A percentile compares a stretch with the other conserved stretches of the same genome.
phyloP scores from a whole-genome alignment of 192 early-diverging fungal genomes.

The Mortierella antarctica region DNA sequence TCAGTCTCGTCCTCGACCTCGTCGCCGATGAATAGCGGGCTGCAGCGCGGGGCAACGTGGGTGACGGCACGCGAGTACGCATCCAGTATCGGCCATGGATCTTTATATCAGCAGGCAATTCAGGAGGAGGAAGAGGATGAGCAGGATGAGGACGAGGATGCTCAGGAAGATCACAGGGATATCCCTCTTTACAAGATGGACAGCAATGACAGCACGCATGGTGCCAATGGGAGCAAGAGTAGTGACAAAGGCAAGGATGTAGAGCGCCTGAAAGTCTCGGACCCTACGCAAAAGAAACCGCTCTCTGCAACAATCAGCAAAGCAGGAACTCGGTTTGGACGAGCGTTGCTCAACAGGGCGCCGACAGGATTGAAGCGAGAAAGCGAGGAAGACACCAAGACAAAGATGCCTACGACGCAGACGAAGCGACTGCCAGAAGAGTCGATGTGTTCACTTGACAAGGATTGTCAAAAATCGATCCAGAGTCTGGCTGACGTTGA shows the following conservation, averaged over 20 bases:
- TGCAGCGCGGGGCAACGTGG: slow-evolving; percentile 30
- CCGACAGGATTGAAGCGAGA: slow-evolving; percentile 29
- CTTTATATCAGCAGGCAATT: slow-evolving; percentile 11
- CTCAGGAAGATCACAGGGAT: slow-evolving; percentile 3
- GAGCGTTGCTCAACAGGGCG: slow-evolving; percentile 11
- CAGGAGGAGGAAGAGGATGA: slow-evolving; percentile 25
- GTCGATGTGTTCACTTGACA: slow-evolving; percentile 32
- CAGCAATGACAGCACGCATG: background rate
- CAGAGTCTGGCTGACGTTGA: background rate
- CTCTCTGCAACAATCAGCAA: slow-evolving; percentile 13
- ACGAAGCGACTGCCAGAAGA: background rate
- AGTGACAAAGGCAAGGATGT: background rate
- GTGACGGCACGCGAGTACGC: slow-evolving; percentile 29
- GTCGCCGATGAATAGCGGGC: slow-evolving; percentile 13
- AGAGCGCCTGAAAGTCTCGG: background rate
- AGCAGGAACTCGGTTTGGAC: slow-evolving; percentile 21
- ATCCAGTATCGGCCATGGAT: slow-evolving; percentile 15
- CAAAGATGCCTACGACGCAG: background rate
- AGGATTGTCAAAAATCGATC: slow-evolving; percentile 12
- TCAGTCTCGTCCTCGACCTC: slow-evolving; percentile 12
- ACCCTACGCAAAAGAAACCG: background rate
- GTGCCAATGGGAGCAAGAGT: background rate
- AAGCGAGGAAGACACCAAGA: background rate
- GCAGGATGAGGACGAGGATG: slow-evolving; percentile 14
- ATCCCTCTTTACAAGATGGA: slow-evolving; percentile 1